Evolutionary conservation across 345 rosid genomes (phyloP).

Genomic region (Citrus reticulata): DNA sequence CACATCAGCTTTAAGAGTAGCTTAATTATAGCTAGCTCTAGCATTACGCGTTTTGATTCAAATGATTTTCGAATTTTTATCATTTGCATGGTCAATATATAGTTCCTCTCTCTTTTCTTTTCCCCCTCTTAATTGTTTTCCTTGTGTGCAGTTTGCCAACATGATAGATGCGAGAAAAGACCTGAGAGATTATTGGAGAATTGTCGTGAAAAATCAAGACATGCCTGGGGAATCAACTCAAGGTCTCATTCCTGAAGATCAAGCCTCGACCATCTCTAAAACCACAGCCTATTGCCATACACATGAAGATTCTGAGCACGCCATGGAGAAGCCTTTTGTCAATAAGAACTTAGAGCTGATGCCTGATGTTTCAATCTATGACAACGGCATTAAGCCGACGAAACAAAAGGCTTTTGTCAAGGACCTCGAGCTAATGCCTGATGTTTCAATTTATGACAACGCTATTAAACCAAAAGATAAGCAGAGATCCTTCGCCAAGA

Average conservation of each 20-base stretch:
- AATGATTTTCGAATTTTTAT: too few relatives aligned
- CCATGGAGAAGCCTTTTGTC: too few relatives aligned
- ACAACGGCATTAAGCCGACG: neutral
- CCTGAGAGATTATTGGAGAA: neutral
- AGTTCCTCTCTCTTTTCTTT: too few relatives aligned
- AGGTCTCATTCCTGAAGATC: neutral
- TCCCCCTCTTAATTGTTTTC: too few relatives aligned
- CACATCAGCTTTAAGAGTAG: too few relatives aligned
- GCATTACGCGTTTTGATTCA: too few relatives aligned
- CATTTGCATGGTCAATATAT: too few relatives aligned
- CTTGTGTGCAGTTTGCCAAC: neutral
- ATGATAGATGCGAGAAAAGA: neutral
- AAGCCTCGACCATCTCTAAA: neutral
- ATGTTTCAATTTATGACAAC: neutral
- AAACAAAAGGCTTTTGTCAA: neutral
- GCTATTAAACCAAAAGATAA: neutral
- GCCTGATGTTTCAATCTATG: neutral
- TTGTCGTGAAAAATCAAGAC: neutral
- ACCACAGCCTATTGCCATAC: neutral
- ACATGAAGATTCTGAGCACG: neutral
- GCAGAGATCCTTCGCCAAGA: neutral
- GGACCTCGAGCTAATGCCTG: neutral
- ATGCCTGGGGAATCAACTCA: neutral
- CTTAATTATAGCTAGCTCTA: too few relatives aligned
- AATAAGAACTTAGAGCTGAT: neutral